Percentiles rank a stretch among this genome's conserved stretches.
phyloP scores from a whole-genome alignment of 768 basidiomycete species.

The Rhodotorula sphaerocarpa region DNA sequence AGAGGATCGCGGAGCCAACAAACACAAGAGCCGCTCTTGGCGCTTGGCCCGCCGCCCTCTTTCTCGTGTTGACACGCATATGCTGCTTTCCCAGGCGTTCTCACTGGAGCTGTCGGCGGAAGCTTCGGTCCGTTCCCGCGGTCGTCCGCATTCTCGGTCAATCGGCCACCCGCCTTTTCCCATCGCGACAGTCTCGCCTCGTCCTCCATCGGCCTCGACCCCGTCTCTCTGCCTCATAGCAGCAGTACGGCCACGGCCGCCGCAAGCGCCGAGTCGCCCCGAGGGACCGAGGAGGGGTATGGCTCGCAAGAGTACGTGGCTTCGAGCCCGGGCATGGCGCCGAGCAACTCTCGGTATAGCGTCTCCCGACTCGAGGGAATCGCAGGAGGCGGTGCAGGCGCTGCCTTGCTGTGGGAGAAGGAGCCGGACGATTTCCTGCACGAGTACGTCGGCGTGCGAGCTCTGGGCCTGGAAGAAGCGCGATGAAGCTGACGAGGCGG shows the following conservation, averaged over 20 bases:
- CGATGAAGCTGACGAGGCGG: too few relatives aligned
- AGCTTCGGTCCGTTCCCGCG: constrained; percentile 32
- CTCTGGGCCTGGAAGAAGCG: too few relatives aligned
- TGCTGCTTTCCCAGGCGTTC: constrained; percentile 15
- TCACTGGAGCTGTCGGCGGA: constrained; percentile 29
- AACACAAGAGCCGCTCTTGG: too few relatives aligned
- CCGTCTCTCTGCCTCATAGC: constrained; percentile 4
- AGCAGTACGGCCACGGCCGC: too few relatives aligned
- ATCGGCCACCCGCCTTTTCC: constrained; percentile 15
- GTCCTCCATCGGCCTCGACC: constrained; percentile 30
- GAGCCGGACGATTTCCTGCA: constrained; percentile 39
- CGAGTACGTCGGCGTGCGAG: constrained; percentile 15
- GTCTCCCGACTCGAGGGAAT: constrained; percentile 21
- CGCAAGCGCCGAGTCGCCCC: constrained; percentile 9
- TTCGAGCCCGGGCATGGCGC: not conserved
- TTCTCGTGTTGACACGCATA: not conserved
- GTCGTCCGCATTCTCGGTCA: constrained; percentile 30
- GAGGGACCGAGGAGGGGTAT: constrained; percentile 18
- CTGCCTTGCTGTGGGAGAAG: constrained; percentile 36
- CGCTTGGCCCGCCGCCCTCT: too few relatives aligned
- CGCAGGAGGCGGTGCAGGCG: constrained; percentile 8
- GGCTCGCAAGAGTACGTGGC: not conserved
- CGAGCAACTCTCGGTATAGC: constrained; percentile 17
- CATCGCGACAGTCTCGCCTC: constrained; percentile 32
- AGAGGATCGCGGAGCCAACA: not conserved